These are phyloP conservation scores for Irpex sp. DNA, from an alignment of 1,284 basidiomycete genomes.

Conservation along the genomic window DNA sequence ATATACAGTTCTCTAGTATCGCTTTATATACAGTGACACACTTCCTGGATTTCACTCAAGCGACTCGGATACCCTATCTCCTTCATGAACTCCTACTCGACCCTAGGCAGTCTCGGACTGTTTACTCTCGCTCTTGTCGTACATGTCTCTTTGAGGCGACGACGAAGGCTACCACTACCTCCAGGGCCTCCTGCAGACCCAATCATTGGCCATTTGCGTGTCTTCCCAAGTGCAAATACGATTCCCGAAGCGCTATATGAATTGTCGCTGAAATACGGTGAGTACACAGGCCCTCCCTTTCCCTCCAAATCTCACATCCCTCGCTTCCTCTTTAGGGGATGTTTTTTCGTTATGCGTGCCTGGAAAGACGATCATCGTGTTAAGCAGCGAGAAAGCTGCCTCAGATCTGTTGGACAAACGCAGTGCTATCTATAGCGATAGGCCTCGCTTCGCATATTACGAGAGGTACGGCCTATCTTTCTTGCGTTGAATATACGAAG, in stretches of 20 bases:
- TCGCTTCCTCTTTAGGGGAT: neutral
- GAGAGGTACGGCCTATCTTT: neutral
- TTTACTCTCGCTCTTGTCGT: neutral
- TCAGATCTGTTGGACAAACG: slow-evolving; percentile 13
- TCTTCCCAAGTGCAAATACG: neutral
- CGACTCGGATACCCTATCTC: too few species aligned
- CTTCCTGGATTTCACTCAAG: too few species aligned
- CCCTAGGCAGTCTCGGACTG: neutral
- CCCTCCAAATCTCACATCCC: too few species aligned
- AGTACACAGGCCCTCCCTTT: neutral
- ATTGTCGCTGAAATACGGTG: neutral
- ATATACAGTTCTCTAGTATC: too few species aligned
- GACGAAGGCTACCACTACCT: neutral
- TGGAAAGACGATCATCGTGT: slow-evolving; percentile 2
- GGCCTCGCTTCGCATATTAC: neutral
- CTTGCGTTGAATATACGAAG: too few species aligned
- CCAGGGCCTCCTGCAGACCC: neutral
- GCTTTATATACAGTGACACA: too few species aligned
- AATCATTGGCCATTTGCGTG: neutral
- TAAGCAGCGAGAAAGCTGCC: slow-evolving; percentile 3
- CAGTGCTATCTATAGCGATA: slow-evolving; percentile 8
- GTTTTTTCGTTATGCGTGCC: neutral
- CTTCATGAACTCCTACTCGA: too few species aligned
- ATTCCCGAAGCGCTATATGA: neutral
- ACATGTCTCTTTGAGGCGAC: neutral